Base-by-base conservation (phyloP, 345 rosid genomes). In the Turnera subulata region DNA sequence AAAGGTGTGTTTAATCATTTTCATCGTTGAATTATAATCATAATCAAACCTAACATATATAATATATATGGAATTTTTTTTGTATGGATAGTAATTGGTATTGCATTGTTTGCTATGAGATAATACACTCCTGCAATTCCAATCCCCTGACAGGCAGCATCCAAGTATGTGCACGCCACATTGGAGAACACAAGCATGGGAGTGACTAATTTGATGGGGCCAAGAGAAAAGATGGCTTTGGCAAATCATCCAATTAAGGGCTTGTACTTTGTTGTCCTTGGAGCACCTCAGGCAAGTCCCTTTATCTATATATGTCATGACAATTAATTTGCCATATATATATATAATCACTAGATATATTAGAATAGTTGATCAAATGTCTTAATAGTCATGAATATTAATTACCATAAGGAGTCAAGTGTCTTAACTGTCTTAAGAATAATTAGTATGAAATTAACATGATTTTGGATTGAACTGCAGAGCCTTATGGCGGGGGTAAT, bases 151-250 rank as follows among this genome's bases (percentile, higher is more conserved):
- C 58, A 76, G 77, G 72, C 50, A 47, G 62, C 71, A 6, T 64
- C 79, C 0, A 71, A 37, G 16, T 68, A 64, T 63, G 46, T 70
- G 37, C 59, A 68, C 7, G 52, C 40, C 48, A 73, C 81, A 17
- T 19, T 73, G 46, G 67, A 37, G 42, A 78, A 73, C 46, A 61
- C 77, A 13, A 81, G 83, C 79, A 64, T 76, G 73, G 43, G 55
- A 5, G 50, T 81, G 16, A 62, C 86, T 46, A 78, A 76, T 42
- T 0, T 81, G 53, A 65, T 73, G 1, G 81, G 83, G 16, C 83
- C 83, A 0, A 18, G 47, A 32, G 81, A 78, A 46, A 21, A 46
- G 56, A 63, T 75, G 79, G 58, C 77, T 21, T 55, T 78, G 38
- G 68, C 63, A 33, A 43, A 40, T 58, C 81, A 70, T 62, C 83